Evolutionary conservation across 306 rosid genomes (phyloP).

Genomic region (Morella rubra): DNA sequence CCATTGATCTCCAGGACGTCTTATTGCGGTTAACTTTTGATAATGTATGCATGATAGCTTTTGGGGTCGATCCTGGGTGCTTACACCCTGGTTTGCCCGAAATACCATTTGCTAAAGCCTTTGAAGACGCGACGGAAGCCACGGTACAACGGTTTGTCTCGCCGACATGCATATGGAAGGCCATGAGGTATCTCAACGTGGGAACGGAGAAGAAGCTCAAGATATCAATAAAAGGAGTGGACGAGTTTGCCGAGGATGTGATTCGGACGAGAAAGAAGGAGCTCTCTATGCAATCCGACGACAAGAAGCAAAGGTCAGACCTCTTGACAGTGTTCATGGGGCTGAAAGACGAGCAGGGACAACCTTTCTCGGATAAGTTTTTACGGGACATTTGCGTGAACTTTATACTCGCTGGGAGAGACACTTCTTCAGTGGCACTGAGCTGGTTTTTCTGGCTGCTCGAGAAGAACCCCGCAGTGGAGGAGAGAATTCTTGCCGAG

Average conservation of each 20-base stretch:
- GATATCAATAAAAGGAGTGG: slow-evolving; percentile 57
- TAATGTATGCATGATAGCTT: slow-evolving; percentile 88
- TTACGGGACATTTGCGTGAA: slow-evolving; percentile 92
- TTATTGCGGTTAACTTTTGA: slow-evolving; percentile 80
- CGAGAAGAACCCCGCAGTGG: slow-evolving; percentile 61
- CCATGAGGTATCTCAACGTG: slow-evolving; percentile 65
- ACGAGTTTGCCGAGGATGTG: slow-evolving; percentile 74
- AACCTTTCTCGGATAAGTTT: slow-evolving; percentile 66
- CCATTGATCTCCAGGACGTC: slow-evolving; percentile 75
- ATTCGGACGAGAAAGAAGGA: slow-evolving; percentile 76
- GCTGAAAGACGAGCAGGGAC: slow-evolving; percentile 66
- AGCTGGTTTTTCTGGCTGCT: slow-evolving; percentile 96
- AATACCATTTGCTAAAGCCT: slow-evolving; percentile 81
- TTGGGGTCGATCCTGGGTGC: slow-evolving; percentile 94
- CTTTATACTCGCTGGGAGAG: slow-evolving; percentile 89
- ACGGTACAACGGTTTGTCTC: slow-evolving; percentile 65
- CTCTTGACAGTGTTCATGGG: slow-evolving; percentile 71
- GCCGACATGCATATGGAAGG: slow-evolving; percentile 62
- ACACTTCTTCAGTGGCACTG: slow-evolving; percentile 93
- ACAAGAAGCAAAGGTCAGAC: slow-evolving; percentile 41
- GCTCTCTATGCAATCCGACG: slow-evolving; percentile 27
- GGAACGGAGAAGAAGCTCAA: slow-evolving; percentile 66
- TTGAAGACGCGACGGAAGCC: slow-evolving; percentile 88
- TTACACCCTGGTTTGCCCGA: slow-evolving; percentile 45
- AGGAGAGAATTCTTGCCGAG: slow-evolving; percentile 59